Evolutionary conservation across 805 yeast genomes (phyloP).

Genomic region (Candida piceae): DNA sequence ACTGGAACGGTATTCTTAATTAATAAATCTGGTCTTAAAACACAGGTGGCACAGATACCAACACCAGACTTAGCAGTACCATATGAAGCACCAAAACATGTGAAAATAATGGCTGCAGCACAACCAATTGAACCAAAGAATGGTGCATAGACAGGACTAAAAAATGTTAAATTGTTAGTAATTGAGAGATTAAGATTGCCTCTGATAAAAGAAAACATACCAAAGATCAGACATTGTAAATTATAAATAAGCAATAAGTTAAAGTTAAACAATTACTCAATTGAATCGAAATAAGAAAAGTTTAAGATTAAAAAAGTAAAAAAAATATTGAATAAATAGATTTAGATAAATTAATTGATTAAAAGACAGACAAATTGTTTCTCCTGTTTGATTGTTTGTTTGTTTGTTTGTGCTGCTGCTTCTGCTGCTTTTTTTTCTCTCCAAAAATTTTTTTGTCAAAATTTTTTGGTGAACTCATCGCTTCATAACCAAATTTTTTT

Average conservation of each 20-base stretch:
- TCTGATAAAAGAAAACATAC: conserved; percentile 38
- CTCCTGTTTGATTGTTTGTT: too few species aligned
- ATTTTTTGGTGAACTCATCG: neutral
- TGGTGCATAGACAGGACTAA: conserved; percentile 80
- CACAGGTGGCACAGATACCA: conserved; percentile 98
- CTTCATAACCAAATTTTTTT: neutral
- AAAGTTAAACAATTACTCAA: neutral
- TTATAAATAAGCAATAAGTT: too few species aligned
- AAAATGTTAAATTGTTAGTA: neutral
- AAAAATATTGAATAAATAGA: too few species aligned
- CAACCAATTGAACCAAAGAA: conserved; percentile 99
- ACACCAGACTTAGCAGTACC: conserved; percentile 99
- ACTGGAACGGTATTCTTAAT: conserved; percentile 95
- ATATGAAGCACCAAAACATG: conserved; percentile 98
- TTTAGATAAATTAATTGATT: too few species aligned
- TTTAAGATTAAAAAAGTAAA: too few species aligned
- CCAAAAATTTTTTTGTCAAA: too few species aligned
- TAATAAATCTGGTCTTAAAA: conserved; percentile 92
- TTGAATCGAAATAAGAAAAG: too few species aligned
- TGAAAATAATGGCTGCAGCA: conserved; percentile 97
- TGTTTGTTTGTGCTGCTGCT: too few species aligned
- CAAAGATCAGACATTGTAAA: conserved; percentile 68
- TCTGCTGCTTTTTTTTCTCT: too few species aligned
- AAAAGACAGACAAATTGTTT: too few species aligned
- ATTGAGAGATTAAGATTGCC: neutral